Evolutionary conservation across 1,139 yeast species (phyloP).

Genomic region (Candida glucosophila): DNA sequence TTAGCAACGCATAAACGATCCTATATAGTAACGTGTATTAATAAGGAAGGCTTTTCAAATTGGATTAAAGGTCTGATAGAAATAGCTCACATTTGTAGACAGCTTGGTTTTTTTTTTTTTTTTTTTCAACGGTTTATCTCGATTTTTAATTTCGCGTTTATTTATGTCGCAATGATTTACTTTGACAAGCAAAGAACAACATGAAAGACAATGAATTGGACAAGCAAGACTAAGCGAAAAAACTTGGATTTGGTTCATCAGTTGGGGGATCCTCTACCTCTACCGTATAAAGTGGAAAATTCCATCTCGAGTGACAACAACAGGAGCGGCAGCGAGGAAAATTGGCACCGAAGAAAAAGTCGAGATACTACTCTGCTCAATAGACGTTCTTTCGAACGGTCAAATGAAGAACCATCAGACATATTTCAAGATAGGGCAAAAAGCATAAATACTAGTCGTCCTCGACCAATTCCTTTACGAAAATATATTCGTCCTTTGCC

Average conservation of each 20-base stretch:
- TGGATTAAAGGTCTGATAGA: too few relatives aligned
- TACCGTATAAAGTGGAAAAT: constrained; percentile 18
- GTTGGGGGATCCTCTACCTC: constrained; percentile 30
- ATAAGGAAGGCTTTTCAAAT: too few relatives aligned
- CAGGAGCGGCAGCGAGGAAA: neutral
- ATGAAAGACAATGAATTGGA: constrained; percentile 3
- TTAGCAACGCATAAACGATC: too few relatives aligned
- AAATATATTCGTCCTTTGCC: neutral
- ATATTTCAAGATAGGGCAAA: constrained; percentile 3
- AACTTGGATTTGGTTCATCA: constrained; percentile 6
- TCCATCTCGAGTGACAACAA: constrained; percentile 8
- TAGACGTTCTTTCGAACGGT: neutral
- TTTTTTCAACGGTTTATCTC: too few relatives aligned
- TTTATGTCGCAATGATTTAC: constrained; percentile 1
- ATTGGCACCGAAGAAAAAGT: neutral
- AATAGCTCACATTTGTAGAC: too few relatives aligned
- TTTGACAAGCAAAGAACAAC: constrained; percentile 1
- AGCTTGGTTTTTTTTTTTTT: too few relatives aligned
- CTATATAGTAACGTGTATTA: too few relatives aligned
- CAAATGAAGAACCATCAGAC: constrained; percentile 1
- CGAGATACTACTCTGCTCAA: neutral
- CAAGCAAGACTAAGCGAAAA: constrained; percentile 1
- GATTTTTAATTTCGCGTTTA: constrained; percentile 3
- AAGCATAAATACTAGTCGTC: neutral
- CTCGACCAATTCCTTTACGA: constrained; percentile 1